Evolutionary conservation across 495 filamentous ascomycete species (phyloP), one percentile per base, ranked within the genome.

Genomic region (Talaromyces liani): DNA sequence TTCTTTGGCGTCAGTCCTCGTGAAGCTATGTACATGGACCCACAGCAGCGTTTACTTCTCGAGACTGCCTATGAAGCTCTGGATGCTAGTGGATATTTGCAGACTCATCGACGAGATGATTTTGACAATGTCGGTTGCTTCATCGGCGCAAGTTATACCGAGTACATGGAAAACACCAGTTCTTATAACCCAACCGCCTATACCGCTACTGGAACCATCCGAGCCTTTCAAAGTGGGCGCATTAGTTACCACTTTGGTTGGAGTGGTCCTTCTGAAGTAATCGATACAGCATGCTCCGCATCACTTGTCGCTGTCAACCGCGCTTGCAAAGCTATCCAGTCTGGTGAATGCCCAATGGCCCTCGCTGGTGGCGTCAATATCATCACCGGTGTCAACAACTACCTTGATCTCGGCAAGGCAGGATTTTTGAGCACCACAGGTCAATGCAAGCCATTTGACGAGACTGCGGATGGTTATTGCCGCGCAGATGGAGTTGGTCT

Each of bases 371-470:
- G 77, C 1, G 66, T 65, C 7, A 75, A 74, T 57, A 16, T 79
- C 14, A 76, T 77, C n/a, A 70, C 71, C 7, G 63, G 64, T 10
- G 71, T 72, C 2, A 33, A 67, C 20, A 45, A 47, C 27, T 73
- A 64, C 61, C 70, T 72, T 22, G 72, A 79, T 25, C 68, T 80
- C 0, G 70, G 66, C 7, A 69, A 63, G n/a, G 78, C 72, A 16
- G 69, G 67, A 0, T 80, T 80, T 49, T 66, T 80, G 12, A 78
- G 74, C 61, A 66, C 71, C 0, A 75, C 77, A 3, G 73, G 88
- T 0, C 82, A 84, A 63, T 91, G 88, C 72, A 89, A 91, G 47
- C 84, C 87, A 0, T 90, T 89, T 58, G 70, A 74, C 22, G 59
- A 54, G 1, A 47, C 53, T 6, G 75, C 67, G 0, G 73, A 77